Base-by-base conservation (phyloP, 2,329 filamentous ascomycete species). In the Aureobasidium uvarum region DNA sequence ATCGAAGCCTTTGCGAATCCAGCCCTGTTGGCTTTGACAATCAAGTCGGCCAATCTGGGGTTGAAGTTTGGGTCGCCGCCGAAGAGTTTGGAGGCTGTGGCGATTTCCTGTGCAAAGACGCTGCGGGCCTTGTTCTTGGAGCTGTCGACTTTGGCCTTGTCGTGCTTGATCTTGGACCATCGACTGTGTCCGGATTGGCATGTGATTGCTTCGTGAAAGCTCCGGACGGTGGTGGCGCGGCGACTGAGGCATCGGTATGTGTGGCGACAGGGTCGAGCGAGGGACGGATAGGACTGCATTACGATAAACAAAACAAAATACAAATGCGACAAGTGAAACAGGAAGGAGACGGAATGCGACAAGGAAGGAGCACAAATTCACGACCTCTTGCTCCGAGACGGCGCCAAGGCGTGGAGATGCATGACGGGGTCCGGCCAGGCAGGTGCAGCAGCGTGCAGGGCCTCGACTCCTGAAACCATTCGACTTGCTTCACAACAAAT, bases 91-190 rank as follows among this genome's bases (percentile, higher is more conserved):
- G 91, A 91, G 66, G 88, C 88, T 67, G 88, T 84, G 58, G 88
- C 85, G 66, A 98, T 89, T 67, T 89, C 85, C 70, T 90, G 88
- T 25, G 88, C 83, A 71, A 96, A 84, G 51, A 82, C 77, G 54
- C 83, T 85, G 36, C 92, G 88, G 70, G 88, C 83, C 50, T 84
- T 84, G 77, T 87, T 91, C 78, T 93, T 96, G 71, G 88, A 88
- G 66, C 84, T 84, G 76, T 99, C 95, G 66, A 88, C 89, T 68
- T 89, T 91, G 60, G 89, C 92, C 78, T 99, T 99, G 77, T 95
- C 92, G 77, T 98, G 95, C 74, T 89, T 91, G 79, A 97, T 98
- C 73, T 95, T 96, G 66, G 92, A 92, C 95, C 95, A 99, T 75
- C 92, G 90, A 77, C 89, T 96, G 79, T 96, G 92, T 16, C 92